Evolutionary conservation across 2,329 filamentous ascomycete species (phyloP), one percentile per base, ranked within the genome.

Genomic region (Orbilia quercus): DNA sequence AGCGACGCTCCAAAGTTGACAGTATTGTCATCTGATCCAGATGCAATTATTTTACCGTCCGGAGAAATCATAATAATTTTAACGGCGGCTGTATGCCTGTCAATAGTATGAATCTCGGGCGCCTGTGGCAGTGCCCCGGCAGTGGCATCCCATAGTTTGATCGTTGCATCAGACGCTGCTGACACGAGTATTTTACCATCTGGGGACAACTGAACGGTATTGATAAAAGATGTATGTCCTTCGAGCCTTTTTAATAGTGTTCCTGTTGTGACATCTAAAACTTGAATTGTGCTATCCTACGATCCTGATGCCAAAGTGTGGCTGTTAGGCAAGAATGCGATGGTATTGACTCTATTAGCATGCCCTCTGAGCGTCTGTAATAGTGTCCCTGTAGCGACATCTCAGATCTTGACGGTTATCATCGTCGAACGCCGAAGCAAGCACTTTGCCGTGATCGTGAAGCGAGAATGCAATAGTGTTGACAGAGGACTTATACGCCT

Each of bases 351-450:
- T 9, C 4, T 9, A 31, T 14, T 22, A 20, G 7, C 12, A 70
- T 77, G 75, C 4, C 53, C 34, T 18, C 42, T 34, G 2, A 64
- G 5, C 6, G 22, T 64, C 3, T 55, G 22, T 12, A 57, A 34
- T 9, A 40, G 0, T 2, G 38, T 16, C 5, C 18, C 28, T 0
- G 42, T 34, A 5, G 18, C 31, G 2, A 12, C 18, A 22, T 7
- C 22, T 12, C n/a, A 53, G 1, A 18, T 12, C 14, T 28, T 47
- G 7, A 20, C n/a, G n/a, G n/a, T n/a, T n/a, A n/a, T 45, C 38
- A 18, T 12, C 7, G n/a, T 53, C 63, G 57, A 12, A 40, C n/a
- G 23, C 9, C 11, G 59, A 64, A 7, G 23, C 25, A 9, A 64
- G 14, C 38, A 23, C n/a, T 18, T 54, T 45, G 28, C 28, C 28